Base-by-base conservation (phyloP, 345 rosid genomes). In the Leavenworthia alabamica region DNA sequence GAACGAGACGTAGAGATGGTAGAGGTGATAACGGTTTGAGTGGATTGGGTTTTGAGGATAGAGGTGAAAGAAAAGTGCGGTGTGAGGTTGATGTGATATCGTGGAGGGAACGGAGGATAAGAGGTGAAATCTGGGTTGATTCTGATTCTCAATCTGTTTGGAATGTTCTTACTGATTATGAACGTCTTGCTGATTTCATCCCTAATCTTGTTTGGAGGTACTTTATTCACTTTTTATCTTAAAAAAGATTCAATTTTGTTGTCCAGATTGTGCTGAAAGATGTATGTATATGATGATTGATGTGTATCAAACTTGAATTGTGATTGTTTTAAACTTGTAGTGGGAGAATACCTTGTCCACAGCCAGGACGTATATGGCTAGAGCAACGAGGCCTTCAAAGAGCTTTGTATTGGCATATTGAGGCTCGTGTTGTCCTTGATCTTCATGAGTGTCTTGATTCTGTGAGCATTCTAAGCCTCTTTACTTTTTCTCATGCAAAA, bases 371-470 rank as follows among this genome's bases (percentile, higher is more conserved):
- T 75, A 82, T 89, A 78, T 92, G 98, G 98, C 45, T 92, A 76
- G 98, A 92, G 81, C 98, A 92, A 75, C 77, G 94, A 71, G 98
- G 98, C 12, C 69, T 89, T 59, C 99, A 93, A 73, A 83, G 89
- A 73, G 88, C 94, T 4, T 75, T 93, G 12, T 93, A 93, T 48
- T 89, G 98, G 97, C 98, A 89, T 60, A 92, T 92, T n/a, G 97
- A 93, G 75, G 96, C 99, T 70, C 94, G 88, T 51, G 99, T 93
- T 24, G 97, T 89, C 26, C 82, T 93, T 60, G 97, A 93, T 77
- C 97, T 93, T 36, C 86, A 80, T 69, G 97, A 93, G 64, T 65
- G 77, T 61, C 73, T 67, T 28, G 64, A 78, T 62, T 83, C 91
- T 26, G 96, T 89, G 75, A 80, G 81, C 37, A 46, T 59, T 64